Percentiles rank a stretch among this genome's conserved stretches.
phyloP scores from a whole-genome alignment of 495 filamentous ascomycete genomes.

The Penicillium pancosmium region DNA sequence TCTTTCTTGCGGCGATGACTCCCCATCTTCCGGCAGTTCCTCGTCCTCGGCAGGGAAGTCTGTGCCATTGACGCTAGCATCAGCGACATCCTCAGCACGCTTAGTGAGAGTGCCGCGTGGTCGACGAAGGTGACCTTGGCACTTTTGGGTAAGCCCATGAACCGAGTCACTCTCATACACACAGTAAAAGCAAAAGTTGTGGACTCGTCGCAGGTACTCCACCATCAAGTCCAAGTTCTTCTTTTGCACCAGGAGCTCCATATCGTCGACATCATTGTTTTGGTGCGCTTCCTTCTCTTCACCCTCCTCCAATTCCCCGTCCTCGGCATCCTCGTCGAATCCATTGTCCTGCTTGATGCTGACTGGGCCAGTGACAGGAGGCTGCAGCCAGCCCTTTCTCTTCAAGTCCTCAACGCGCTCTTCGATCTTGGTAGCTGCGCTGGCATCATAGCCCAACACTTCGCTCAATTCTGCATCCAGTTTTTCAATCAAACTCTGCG shows the following conservation, averaged over 20 bases:
- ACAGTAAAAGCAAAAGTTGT: slow-evolving; percentile 99
- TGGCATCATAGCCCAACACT: slow-evolving; percentile 67
- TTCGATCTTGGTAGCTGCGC: slow-evolving; percentile 78
- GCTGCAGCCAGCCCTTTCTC: slow-evolving; percentile 71
- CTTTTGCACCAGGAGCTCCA: slow-evolving; percentile 87
- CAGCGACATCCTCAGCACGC: slow-evolving; percentile 80
- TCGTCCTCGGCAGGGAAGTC: slow-evolving; percentile 81
- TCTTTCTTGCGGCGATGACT: slow-evolving; percentile 63
- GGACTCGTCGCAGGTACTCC: slow-evolving; percentile 93
- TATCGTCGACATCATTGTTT: slow-evolving; percentile 83
- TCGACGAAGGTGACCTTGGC: slow-evolving; percentile 91
- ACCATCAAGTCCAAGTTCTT: slow-evolving; percentile 96
- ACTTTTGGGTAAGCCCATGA: slow-evolving; percentile 93
- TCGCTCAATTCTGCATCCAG: slow-evolving; percentile 79
- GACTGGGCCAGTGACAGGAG: slow-evolving; percentile 59
- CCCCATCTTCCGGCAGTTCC: slow-evolving; percentile 66
- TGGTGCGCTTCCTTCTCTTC: slow-evolving; percentile 71
- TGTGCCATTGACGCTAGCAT: slow-evolving; percentile 76
- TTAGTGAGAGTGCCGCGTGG: slow-evolving; percentile 80
- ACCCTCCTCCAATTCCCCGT: slow-evolving; percentile 70
- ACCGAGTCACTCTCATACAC: slow-evolving; percentile 98
- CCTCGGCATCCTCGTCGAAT: slow-evolving; percentile 68
- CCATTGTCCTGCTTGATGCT: slow-evolving; percentile 59
- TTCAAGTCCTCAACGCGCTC: slow-evolving; percentile 81
- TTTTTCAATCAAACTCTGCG: slow-evolving; percentile 71